Base-by-base conservation (phyloP, 1,284 basidiomycete species). In the Cystobasidium sp. region DNA sequence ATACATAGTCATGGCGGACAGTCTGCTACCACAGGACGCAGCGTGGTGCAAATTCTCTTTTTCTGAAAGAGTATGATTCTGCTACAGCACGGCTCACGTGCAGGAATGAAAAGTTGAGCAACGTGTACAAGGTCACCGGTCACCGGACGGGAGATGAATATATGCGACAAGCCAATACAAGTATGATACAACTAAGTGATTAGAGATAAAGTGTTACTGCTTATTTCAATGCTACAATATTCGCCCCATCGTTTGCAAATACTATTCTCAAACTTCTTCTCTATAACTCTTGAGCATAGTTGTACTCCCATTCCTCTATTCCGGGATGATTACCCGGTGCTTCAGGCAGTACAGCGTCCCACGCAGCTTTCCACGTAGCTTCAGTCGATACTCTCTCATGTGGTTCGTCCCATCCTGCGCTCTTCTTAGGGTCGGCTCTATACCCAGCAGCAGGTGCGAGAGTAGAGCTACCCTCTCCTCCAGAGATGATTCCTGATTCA, bases 271-370 rank as follows among this genome's bases (percentile, higher is more conserved):
- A 16, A 31, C 56, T 31, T 31, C 31, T 31, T 31, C 31, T 31
- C 31, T 31, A 31, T 31, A 31, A 2, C 56, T 59, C 56, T 31
- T 59, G 56, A 6, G 56, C 56, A 59, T 59, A 59, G 20, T 18
- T 59, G 41, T 41, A 59, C 56, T 59, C 56, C 56, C 56, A 59
- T 6, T 59, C 56, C 31, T 59, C 56, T 9, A 39, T 43, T n/a
- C 43, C 43, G 12, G 43, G n/a, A 31, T 31, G 31, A 10, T 59
- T 39, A 3, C 37, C 39, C 8, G 43, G 61, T 8, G 20, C 44
- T 7, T 16, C 16, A 1, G 61, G 47, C 16, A 49, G 18, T 2
- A 41, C 44, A 37, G 61, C 44, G 24, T 41, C 44, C 44, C 47
- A 63, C 0, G 61, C 61, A 8, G 43, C 44, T 31, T 63, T 41